phyloP scores from a whole-genome alignment of 495 filamentous ascomycete species.

The Aspergillus cristatus region DNA sequence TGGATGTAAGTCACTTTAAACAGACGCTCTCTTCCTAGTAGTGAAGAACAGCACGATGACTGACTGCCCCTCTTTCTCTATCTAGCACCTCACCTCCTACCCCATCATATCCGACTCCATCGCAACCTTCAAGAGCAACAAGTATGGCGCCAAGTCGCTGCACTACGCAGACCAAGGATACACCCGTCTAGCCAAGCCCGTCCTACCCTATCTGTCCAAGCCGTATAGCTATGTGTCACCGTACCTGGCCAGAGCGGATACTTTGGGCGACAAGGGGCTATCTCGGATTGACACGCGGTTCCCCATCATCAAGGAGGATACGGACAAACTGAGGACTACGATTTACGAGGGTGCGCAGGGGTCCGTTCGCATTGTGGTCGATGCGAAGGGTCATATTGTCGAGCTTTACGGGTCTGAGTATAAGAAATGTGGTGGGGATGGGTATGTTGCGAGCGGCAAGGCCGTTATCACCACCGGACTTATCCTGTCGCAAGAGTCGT shows the following conservation, averaged over 20 bases:
- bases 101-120: slow-evolving; percentile 77
- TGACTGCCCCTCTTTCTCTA: slow-evolving; percentile 2
- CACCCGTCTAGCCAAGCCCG: slow-evolving; percentile 54
- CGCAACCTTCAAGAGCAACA: slow-evolving; percentile 64
- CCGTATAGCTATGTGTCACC: slow-evolving; percentile 73
- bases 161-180: slow-evolving; percentile 61
- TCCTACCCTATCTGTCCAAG: slow-evolving; percentile 66
- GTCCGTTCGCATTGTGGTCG: slow-evolving; percentile 55
- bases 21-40: slow-evolving; percentile 1
- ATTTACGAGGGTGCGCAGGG: slow-evolving; percentile 54
- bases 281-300: slow-evolving; percentile 66
- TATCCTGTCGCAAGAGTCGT: slow-evolving; percentile 57
- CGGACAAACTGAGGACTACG: slow-evolving; percentile 60
- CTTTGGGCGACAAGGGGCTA: slow-evolving; percentile 67
- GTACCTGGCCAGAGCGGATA: slow-evolving; percentile 73
- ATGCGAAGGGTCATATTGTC: slow-evolving; percentile 68
- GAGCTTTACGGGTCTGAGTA: slow-evolving; percentile 64
- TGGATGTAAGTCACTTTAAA: slow-evolving; percentile 57
- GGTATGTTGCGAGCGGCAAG: slow-evolving; percentile 58
- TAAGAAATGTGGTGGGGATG: slow-evolving; percentile 64
- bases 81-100: slow-evolving; percentile 74
- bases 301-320: slow-evolving; percentile 83
- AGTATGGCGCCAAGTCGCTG: slow-evolving; percentile 72
- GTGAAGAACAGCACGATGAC: background rate
- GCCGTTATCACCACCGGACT: slow-evolving; percentile 67